A percentile compares a stretch with the other conserved stretches of the same genome.
Conservation (phyloP, 2,329 filamentous ascomycete species). For the Metarhizium sp. region DNA sequence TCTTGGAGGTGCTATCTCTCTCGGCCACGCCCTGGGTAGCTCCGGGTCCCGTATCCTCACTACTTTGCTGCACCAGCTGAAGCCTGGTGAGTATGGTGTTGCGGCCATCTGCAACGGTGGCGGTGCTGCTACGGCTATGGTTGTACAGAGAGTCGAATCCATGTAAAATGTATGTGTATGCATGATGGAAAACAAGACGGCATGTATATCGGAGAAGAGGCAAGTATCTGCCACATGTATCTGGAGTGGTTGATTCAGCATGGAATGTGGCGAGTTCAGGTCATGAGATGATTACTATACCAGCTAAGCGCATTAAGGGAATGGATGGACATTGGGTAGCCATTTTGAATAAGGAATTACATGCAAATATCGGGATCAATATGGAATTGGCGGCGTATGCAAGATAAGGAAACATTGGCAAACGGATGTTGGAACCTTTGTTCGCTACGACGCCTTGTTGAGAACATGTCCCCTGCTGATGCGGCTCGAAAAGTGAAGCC, state of each 20-base stretch:
- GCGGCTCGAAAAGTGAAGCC: too few relatives aligned
- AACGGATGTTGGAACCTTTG: too few relatives aligned
- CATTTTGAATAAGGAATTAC: not conserved
- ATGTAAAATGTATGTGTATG: conserved; percentile 25
- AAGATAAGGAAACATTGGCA: too few relatives aligned
- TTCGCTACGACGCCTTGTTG: too few relatives aligned
- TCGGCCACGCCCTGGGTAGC: conserved; percentile 88
- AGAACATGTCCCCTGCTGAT: too few relatives aligned
- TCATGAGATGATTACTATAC: conserved; percentile 1
- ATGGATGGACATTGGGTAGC: not conserved
- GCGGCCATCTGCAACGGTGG: conserved; percentile 97
- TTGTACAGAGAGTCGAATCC: conserved; percentile 72
- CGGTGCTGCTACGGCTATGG: conserved; percentile 81
- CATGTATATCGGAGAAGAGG: not conserved
- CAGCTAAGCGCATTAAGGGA: not conserved
- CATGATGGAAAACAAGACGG: not conserved
- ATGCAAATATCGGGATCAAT: not conserved
- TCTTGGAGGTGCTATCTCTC: conserved; percentile 80
- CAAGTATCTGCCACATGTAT: not conserved
- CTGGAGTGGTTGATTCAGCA: not conserved
- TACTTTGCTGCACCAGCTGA: conserved; percentile 82
- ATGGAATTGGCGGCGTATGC: too few relatives aligned
- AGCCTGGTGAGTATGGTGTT: conserved; percentile 87
- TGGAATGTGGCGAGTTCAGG: not conserved
- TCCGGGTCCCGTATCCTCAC: conserved; percentile 87